These are phyloP conservation scores for Jimgerdemannia lactiflua DNA, from an alignment of 192 early-diverging fungal genomes.

Conservation along the genomic window DNA sequence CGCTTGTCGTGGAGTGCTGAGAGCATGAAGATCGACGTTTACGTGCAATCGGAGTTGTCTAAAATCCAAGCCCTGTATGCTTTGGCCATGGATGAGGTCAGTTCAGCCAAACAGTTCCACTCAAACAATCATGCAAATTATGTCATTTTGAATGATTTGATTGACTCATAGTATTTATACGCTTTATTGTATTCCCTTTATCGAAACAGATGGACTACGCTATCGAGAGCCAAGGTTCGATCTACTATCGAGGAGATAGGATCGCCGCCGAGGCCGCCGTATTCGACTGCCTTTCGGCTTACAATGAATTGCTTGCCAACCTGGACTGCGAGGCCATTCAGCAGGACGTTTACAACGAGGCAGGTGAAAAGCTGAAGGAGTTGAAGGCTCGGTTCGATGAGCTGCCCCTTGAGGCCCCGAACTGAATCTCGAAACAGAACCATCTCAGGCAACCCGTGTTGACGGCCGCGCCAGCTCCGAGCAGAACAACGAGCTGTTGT, in stretches of 20 bases:
- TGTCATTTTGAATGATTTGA: background rate
- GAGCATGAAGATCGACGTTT: background rate
- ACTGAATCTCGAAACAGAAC: background rate
- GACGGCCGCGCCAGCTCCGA: background rate
- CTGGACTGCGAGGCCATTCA: slow-evolving; percentile 4
- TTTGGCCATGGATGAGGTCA: background rate
- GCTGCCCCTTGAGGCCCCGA: background rate
- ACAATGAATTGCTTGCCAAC: slow-evolving; percentile 15
- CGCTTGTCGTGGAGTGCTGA: background rate
- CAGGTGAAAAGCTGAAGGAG: background rate
- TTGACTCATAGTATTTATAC: background rate
- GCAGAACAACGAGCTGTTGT: background rate
- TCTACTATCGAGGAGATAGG: slow-evolving; percentile 26
- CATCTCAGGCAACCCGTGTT: background rate
- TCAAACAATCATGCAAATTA: background rate
- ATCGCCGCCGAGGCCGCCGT: slow-evolving; percentile 18
- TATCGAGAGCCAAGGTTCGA: slow-evolving; percentile 25
- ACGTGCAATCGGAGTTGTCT: background rate
- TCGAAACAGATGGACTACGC: slow-evolving; percentile 24
- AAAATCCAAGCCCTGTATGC: background rate
- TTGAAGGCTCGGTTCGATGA: background rate
- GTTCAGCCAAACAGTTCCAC: background rate
- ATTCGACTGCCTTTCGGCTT: slow-evolving; percentile 14
- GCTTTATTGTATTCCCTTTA: background rate
- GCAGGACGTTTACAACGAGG: background rate